phyloP scores from a whole-genome alignment of 1,284 basidiomycete species.

The Trametes pubescens region DNA sequence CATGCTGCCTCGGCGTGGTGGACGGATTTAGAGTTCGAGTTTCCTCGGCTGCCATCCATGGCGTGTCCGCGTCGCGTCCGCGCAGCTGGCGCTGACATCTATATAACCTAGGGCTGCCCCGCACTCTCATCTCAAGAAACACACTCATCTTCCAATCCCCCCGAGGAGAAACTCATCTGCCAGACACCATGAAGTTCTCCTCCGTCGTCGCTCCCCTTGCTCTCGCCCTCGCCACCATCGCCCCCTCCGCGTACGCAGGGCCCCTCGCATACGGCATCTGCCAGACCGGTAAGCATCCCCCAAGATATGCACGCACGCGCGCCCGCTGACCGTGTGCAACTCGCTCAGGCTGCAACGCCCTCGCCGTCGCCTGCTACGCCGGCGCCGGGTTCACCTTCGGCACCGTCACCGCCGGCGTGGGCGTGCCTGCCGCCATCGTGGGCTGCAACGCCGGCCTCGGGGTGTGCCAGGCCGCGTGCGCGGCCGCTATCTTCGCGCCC shows the following conservation, averaged over 20 bases:
- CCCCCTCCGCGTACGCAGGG: constrained; percentile 18
- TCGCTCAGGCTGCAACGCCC: constrained; percentile 26
- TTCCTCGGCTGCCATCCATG: neutral
- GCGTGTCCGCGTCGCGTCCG: neutral
- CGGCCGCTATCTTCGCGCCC: constrained; percentile 21
- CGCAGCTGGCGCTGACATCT: neutral
- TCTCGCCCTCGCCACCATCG: constrained; percentile 4
- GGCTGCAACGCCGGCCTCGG: constrained; percentile 31
- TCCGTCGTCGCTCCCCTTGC: constrained; percentile 5
- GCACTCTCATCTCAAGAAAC: neutral
- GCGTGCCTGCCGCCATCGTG: constrained; percentile 21
- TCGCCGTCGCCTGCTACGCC: constrained; percentile 31
- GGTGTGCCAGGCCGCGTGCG: constrained; percentile 25
- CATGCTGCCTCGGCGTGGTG: too few relatives aligned
- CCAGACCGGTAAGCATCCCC: constrained; percentile 23
- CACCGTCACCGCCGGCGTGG: constrained; percentile 22
- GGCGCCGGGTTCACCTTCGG: constrained; percentile 28
- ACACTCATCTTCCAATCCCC: too few relatives aligned
- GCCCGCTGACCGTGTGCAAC: neutral
- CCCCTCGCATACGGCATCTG: constrained; percentile 26
- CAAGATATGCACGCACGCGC: neutral
- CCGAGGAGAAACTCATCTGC: neutral
- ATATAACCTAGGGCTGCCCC: neutral
- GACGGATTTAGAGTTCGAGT: neutral
- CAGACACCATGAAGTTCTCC: constrained; percentile 16